Base-by-base conservation (phyloP, 192 early-diverging fungal species). In the Powellomyces hirtus region DNA sequence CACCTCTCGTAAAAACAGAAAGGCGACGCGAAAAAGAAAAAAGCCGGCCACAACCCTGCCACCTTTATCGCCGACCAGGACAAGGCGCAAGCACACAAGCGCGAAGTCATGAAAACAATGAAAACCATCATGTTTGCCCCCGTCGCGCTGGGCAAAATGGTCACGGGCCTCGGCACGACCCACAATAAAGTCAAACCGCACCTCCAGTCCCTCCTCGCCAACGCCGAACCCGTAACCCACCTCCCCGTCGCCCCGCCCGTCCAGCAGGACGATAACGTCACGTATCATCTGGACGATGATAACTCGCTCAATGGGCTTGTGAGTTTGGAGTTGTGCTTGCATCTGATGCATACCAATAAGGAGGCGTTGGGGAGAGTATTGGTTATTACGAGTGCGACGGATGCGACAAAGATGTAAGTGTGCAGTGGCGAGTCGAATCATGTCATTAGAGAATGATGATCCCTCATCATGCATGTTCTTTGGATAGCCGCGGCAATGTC, bases 341-440 rank as follows among this genome's bases (percentile, higher is more conserved):
- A 92, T 62, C 77, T 98, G 82, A 89, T 97, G 64, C 89, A 96
- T 74, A 66, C 86, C 24, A 94, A 97, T 74, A 93, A 96, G 62
- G 93, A 94, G 64, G 65, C 70, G 2, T 60, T 86, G 52, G 81
- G 81, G 8, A 57, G 84, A 24, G 68, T 73, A 24, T 53, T 84
- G 45, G 77, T 85, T 5, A 77, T 86, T 36, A 77, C 83, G 8
- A 38, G 59, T 1, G 53, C 70, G 2, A 62, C 76, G 14, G 81
- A 83, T 62, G 10, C 44, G 34, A 20, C 65, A 1, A 71, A 73
- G 45, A 24, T 83, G 74, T 78, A 61, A 68, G 75, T 76, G n/a
- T 49, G 46, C 46, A 64, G 55, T 68, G 27, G 40, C 40, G 18
- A 42, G 10, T 11, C 18, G 18, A 42, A 8, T 11, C 8, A 42